Percentiles rank a stretch among this genome's conserved stretches.
Evolutionary conservation across 108 stramenopile genomes (phyloP).

Genomic region (Cyclotella distinguenda): DNA sequence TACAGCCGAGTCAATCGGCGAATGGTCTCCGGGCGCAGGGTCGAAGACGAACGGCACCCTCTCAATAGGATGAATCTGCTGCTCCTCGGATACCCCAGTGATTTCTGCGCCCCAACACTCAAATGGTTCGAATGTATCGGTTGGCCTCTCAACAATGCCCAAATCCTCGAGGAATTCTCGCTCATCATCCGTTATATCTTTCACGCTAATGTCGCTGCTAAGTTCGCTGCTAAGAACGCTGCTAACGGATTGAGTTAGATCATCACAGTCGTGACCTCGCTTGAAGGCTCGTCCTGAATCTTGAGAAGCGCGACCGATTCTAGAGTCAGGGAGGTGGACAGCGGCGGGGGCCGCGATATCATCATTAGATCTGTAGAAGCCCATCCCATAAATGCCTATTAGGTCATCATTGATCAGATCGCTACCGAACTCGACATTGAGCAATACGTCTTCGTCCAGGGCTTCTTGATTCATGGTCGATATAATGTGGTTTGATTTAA

Average conservation of each 20-base stretch:
- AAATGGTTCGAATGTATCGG: background rate
- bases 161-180: constrained; percentile 11
- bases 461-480: too few species aligned
- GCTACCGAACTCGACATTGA: too few species aligned
- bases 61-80: background rate
- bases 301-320: too few species aligned
- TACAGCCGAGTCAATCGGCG: background rate
- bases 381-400: too few species aligned
- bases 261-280: background rate
- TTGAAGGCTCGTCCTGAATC: background rate
- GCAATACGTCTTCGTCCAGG: too few species aligned
- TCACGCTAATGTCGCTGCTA: constrained; percentile 7
- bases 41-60: background rate
- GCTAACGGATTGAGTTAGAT: background rate
- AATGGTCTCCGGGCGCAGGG: background rate
- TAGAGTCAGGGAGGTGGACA: too few species aligned
- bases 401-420: too few species aligned
- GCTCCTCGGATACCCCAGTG: constrained; percentile 12
- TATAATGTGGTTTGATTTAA: too few species aligned
- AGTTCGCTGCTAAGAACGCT: too few species aligned
- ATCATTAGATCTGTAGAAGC: too few species aligned
- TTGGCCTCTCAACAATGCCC: background rate
- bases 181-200: constrained; percentile 1
- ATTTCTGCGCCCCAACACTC: constrained; percentile 18
- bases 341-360: too few species aligned